Evolutionary conservation across 257 asterid species (phyloP), one percentile per base, ranked within the genome.

Genomic region (Rehmannia glutinosa): DNA sequence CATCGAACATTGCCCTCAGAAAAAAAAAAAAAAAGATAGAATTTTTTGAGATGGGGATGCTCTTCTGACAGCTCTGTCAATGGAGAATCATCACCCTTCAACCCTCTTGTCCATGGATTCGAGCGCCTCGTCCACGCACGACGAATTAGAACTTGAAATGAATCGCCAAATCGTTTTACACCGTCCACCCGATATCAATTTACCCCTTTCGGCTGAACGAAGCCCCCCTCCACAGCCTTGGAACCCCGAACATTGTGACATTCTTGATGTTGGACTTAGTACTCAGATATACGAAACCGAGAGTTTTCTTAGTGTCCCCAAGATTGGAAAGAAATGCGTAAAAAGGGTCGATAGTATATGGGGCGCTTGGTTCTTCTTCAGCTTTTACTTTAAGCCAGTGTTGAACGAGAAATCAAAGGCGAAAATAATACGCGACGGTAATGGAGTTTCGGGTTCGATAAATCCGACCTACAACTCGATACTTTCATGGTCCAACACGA

Each of bases 351-450:
- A 92, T 66, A 87, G 95, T 77, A 90, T 90, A 16, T 92, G 98
- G 98, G 98, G 96, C 32, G 98, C 98, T 42, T 92, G 98, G 98
- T 81, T 92, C 64, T 92, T 92, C 84, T 92, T 92, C 77, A 90
- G 83, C 85, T 92, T 90, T 66, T 92, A 92, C 86, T 92, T 90
- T 58, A 87, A 81, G 75, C 98, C 97, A 0, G 98, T 90, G 0
- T 45, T 92, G 2, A 92, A 83, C 8, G 98, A 84, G 73, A 92
- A 90, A 74, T 92, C 96, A 0, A 92, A 86, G 81, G 83, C 86
- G 2, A 92, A 87, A 76, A 82, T 90, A 9, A 50, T 72, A 11
- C 75, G 86, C n/a, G 97, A 92, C 38, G 33, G 95, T 53, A 86
- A 92, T 71, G 97, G 98, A 42, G 74, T 86, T 41, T 84, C 0